Evolutionary conservation across 768 basidiomycete species (phyloP).

Genomic region (Fomitopsis serialis): DNA sequence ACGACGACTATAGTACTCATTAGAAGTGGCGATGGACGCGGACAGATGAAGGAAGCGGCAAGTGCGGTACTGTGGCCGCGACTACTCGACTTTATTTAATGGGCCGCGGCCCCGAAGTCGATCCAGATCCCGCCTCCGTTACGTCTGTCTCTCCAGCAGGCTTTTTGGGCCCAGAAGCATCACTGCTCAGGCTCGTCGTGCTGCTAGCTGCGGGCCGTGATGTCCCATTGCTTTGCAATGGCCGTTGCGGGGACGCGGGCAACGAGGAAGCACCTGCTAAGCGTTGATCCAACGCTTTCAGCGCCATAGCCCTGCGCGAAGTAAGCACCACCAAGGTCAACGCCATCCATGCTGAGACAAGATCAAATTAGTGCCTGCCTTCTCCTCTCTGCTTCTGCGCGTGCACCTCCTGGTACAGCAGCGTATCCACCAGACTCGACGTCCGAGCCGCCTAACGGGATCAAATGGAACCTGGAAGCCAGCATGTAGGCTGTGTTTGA

Average conservation of each 20-base stretch:
- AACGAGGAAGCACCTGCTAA: constrained; percentile 53
- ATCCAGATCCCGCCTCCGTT: not conserved
- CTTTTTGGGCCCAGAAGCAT: not conserved
- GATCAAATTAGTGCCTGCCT: constrained; percentile 48
- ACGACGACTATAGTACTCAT: not conserved
- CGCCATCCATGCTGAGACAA: not conserved
- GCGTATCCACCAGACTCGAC: constrained; percentile 68
- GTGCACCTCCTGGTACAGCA: constrained; percentile 78
- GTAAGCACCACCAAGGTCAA: not conserved
- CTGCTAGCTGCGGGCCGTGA: constrained; percentile 4
- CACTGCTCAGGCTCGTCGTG: not conserved
- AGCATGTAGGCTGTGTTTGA: constrained; percentile 65
- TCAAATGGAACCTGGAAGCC: constrained; percentile 67
- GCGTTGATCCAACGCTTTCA: constrained; percentile 94
- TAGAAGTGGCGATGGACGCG: not conserved
- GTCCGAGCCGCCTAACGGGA: constrained; percentile 60
- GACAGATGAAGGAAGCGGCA: not conserved
- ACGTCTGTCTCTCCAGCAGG: not conserved
- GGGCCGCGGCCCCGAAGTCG: not conserved
- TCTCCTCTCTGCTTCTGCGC: constrained; percentile 95
- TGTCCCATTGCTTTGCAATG: constrained; percentile 11
- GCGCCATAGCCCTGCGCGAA: constrained; percentile 74
- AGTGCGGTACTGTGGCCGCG: not conserved
- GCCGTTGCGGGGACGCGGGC: constrained; percentile 14
- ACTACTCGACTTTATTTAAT: not conserved